Evolutionary conservation across 345 rosid species (phyloP), one percentile per base, ranked within the genome.

Genomic region (Populus pruinosa): DNA sequence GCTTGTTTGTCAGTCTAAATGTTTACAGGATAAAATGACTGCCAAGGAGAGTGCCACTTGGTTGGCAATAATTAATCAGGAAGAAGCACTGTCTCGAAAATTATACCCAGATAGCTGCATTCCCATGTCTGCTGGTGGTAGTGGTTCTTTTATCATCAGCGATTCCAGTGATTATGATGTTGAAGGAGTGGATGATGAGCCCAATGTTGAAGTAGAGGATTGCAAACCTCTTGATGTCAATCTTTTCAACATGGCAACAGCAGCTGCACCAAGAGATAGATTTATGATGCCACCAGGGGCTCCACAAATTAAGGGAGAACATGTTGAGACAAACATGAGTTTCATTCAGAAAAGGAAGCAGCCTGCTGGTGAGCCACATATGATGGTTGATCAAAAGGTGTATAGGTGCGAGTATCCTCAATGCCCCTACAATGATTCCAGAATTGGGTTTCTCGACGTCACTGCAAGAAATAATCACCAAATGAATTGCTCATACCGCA

Each of bases 1-100:
- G 87, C 97, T 92, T 79, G 97, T 92, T 35, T 88, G 93, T 41
- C 97, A 92, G 70, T 91, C 95, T 3, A 92, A 92, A 59, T 92
- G 97, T 80, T 83, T 92, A 80, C 95, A 92, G 86, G 97, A 92
- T 76, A 92, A 92, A 82, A 92, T 92, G 97, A 92, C 97, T 1
- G 97, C 95, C 39, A 92, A 92, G 84, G 97, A 92, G 85, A 91
- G 92, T 20, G 93, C 93, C 29, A 92, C 92, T 49, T 92, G 97
- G 97, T 82, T 89, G 69, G 90, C 91, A 0, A 85, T 92, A 69
- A 83, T 92, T 38, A 88, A 87, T 70, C 93, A 91, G 84, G 97
- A 92, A 77, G 97, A 91, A 82, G 85, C 86, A 7, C 38, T 90
- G 78, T 85, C 91, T 6, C 82, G 92, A 50, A 89, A 87, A 77